Evolutionary conservation across 768 basidiomycete species (phyloP), one percentile per base, ranked within the genome.

Genomic region (Amanita polypyramis): DNA sequence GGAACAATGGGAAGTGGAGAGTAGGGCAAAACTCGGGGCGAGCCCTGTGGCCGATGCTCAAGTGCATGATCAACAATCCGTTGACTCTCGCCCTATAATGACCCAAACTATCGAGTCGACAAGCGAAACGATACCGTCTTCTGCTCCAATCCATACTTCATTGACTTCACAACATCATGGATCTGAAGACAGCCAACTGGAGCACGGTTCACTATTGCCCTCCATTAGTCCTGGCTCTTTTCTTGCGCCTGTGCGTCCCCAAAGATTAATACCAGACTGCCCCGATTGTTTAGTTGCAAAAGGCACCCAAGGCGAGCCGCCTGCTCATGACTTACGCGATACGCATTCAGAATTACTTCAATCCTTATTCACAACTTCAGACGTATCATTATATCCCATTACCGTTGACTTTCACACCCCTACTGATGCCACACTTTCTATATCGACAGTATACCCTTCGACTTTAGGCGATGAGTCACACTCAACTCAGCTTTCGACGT

Each of bases 1-100:
- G 85, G 88, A 90, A 42, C 70, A 70, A 5, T 91, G 87, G 86
- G 79, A 85, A 55, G 74, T 70, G 3, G 83, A 86, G 59, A 84
- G 83, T 53, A 69, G 62, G 33, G 70, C 69, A 1, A 74, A 74
- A 47, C 59, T 62, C 10, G 46, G 39, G 14, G 27, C 12, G 11
- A 19, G 15, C 23, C 19, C 5, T n/a, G 12, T 33, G 25, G 15
- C 35, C 5, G 15, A 15, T 33, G 35, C 45, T 6, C 20, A 46
- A 5, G 45, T 21, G 15, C 20, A n/a, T 17, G 34, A 19, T 23
- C 34, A 17, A 23, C 20, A 12, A 3, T 35, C 35, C 3, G 15
- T 25, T 23, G 23, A 37, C 20, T 27, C 45, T 36, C 20, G 12
- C 36, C 27, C 45, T 27, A 27, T 21, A 15, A 36, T 10, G 12